These are phyloP conservation scores for Talaromyces trachyspermus DNA, from an alignment of 495 filamentous ascomycete genomes.

Conservation along the genomic window DNA sequence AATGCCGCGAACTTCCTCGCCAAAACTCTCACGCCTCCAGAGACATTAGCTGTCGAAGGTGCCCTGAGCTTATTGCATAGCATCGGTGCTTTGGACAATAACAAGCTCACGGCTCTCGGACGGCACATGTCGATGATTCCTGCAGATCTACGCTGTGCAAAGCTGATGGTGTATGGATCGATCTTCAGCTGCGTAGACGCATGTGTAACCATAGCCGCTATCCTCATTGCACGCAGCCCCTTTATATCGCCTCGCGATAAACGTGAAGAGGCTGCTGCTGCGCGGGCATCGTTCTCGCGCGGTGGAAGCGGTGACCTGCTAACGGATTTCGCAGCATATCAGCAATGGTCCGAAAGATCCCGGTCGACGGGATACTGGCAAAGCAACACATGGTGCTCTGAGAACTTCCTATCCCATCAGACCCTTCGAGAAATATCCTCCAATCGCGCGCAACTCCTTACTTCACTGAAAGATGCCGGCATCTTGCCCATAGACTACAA, in stretches of 20 bases:
- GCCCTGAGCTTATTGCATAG: conserved; percentile 69
- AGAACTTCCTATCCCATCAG: conserved; percentile 77
- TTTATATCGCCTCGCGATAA: conserved; percentile 77
- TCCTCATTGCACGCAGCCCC: conserved; percentile 75
- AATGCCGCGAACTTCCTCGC: conserved; percentile 76
- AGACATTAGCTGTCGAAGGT: conserved; percentile 73
- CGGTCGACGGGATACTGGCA: conserved; percentile 48
- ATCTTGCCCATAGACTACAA: conserved; percentile 55
- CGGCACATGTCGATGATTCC: conserved; percentile 90
- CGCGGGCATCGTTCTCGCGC: conserved; percentile 60
- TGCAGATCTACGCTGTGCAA: conserved; percentile 85
- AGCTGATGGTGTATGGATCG: conserved; percentile 91
- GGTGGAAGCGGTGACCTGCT: conserved; percentile 77
- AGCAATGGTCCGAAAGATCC: conserved; percentile 66
- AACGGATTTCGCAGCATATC: conserved; percentile 75
- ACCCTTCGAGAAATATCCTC: conserved; percentile 81
- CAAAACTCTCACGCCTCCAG: conserved; percentile 82
- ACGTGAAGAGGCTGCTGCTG: conserved; percentile 74
- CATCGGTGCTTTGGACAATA: conserved; percentile 81
- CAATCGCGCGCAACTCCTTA: conserved; percentile 77
- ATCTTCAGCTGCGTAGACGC: conserved; percentile 88
- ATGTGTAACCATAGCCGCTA: conserved; percentile 81
- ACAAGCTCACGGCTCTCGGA: conserved; percentile 81
- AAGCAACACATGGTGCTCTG: conserved; percentile 70
- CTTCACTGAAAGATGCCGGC: conserved; percentile 77